A percentile compares a stretch with the other conserved stretches of the same genome.
These are phyloP conservation scores for Ballota nigra DNA, from an alignment of 257 asterid genomes.

Conservation along the genomic window DNA sequence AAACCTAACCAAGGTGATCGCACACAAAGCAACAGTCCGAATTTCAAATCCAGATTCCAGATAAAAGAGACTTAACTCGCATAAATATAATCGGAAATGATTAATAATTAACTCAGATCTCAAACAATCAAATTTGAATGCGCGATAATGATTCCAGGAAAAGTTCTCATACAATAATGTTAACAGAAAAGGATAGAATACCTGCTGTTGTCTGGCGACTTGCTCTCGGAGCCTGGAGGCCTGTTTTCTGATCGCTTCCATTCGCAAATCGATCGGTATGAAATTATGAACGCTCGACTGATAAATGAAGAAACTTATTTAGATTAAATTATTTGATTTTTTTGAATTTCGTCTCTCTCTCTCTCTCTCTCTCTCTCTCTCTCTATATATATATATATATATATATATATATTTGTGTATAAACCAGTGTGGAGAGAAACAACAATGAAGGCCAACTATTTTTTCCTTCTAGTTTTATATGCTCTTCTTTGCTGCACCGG, in stretches of 20 bases:
- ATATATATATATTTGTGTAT: too few species aligned
- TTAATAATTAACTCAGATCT: constrained; percentile 31
- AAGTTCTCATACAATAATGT: constrained; percentile 3
- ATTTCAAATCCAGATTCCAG: constrained; percentile 15
- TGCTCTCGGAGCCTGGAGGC: constrained; percentile 92
- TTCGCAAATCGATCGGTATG: constrained; percentile 37
- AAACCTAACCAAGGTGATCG: constrained; percentile 12
- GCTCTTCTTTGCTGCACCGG: neutral
- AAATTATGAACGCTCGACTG: constrained; percentile 13
- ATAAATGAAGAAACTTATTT: neutral
- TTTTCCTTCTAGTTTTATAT: neutral
- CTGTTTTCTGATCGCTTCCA: constrained; percentile 90
- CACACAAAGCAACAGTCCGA: neutral
- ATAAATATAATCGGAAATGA: neutral
- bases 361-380: too few species aligned
- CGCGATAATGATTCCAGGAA: constrained; percentile 17
- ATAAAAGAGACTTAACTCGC: neutral
- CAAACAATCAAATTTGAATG: neutral
- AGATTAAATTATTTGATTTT: neutral
- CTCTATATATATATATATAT: too few species aligned
- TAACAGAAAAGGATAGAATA: constrained; percentile 12
- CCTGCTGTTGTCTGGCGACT: constrained; percentile 98
- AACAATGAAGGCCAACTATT: neutral
- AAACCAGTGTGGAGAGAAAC: neutral
- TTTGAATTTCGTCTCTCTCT: neutral